Conservation (phyloP, 352 stramenopile species). For the Peronospora destructor region DNA sequence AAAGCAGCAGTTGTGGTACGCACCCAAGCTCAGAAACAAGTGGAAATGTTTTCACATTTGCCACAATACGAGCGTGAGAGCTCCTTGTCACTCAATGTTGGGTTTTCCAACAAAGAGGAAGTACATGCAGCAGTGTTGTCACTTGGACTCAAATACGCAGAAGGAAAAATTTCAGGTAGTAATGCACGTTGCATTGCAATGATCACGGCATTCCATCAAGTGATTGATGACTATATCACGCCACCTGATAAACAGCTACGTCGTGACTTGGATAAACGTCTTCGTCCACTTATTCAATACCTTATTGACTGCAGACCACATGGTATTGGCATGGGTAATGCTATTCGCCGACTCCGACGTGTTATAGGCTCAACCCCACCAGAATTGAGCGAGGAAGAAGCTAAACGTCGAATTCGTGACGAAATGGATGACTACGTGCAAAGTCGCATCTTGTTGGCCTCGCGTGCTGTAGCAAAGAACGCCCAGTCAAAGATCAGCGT, state of each 20-base stretch:
- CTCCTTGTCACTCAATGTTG: slow-evolving; percentile 64
- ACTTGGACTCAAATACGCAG: slow-evolving; percentile 89
- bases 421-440: slow-evolving; percentile 92
- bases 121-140: slow-evolving; percentile 88
- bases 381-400: slow-evolving; percentile 81
- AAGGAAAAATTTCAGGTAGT: slow-evolving; percentile 82
- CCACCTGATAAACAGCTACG: slow-evolving; percentile 69
- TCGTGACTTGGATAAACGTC: slow-evolving; percentile 82
- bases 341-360: slow-evolving; percentile 87
- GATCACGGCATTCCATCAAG: slow-evolving; percentile 88
- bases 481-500: slow-evolving; percentile 84
- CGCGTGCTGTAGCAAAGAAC: slow-evolving; percentile 85
- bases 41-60: slow-evolving; percentile 79
- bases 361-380: slow-evolving; percentile 84
- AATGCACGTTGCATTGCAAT: slow-evolving; percentile 92
- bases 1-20: slow-evolving; percentile 62
- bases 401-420: slow-evolving; percentile 79
- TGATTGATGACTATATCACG: slow-evolving; percentile 87
- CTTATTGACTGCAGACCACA: slow-evolving; percentile 91
- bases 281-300: slow-evolving; percentile 92
- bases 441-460: slow-evolving; percentile 89
- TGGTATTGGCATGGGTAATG: slow-evolving; percentile 93
- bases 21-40: slow-evolving; percentile 74
- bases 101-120: slow-evolving; percentile 66
- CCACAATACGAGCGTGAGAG: slow-evolving; percentile 79